Conservation (phyloP, 1,139 yeast genomes). For the Scheffersomyces titani region DNA sequence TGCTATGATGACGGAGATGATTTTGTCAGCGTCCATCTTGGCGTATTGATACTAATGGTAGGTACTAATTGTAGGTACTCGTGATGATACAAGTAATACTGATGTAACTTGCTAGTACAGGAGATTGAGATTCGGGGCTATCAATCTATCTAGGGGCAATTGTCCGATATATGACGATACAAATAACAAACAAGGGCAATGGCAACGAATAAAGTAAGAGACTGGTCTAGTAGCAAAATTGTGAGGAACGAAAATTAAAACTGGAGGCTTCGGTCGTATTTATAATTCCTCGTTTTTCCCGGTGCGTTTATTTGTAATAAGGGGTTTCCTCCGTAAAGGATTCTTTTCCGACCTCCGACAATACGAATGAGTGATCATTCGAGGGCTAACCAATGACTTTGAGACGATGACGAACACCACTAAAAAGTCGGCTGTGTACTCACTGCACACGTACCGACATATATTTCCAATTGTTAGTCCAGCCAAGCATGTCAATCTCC, state of each 20-base stretch:
- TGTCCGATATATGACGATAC: not conserved
- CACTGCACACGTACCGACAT: not conserved
- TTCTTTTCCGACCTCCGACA: not conserved
- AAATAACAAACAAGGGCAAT: not conserved
- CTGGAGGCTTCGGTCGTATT: not conserved
- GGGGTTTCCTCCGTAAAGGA: not conserved
- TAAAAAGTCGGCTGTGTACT: not conserved
- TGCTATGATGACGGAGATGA: conserved; percentile 50
- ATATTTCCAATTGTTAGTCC: not conserved
- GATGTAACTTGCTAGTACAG: not conserved
- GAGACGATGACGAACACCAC: not conserved
- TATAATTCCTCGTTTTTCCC: not conserved
- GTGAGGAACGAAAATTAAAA: not conserved
- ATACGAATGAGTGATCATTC: not conserved
- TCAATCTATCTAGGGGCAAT: conserved; percentile 4
- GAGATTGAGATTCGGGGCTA: not conserved
- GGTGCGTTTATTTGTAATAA: not conserved
- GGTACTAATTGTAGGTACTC: not conserved
- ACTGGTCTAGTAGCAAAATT: not conserved
- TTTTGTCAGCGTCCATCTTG: conserved; percentile 46
- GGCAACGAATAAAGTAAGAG: not conserved
- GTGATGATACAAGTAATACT: not conserved
- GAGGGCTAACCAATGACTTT: not conserved
- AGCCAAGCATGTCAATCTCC: not conserved
- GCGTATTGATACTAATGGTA: not conserved